Conservation (phyloP, 73 alveolate genomes). For the Paramecium biaurelia region DNA sequence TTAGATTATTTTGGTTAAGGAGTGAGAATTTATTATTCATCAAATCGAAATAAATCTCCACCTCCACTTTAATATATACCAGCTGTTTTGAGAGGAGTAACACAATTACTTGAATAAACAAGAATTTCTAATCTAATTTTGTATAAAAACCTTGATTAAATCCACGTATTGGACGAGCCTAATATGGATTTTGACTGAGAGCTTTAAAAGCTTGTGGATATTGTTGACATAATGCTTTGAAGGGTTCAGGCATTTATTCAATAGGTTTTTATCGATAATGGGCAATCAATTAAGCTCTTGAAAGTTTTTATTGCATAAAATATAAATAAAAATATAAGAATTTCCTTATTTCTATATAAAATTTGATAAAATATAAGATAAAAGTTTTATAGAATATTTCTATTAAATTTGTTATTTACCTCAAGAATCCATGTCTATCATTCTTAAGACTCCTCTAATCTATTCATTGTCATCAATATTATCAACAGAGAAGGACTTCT, state of each 20-base stretch:
- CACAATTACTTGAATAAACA: conserved; percentile 12
- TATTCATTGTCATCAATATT: conserved; percentile 25
- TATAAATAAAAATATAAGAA: background rate
- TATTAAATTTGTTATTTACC: background rate
- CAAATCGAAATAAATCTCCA: conserved; percentile 11
- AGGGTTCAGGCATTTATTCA: background rate
- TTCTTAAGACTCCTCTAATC: background rate
- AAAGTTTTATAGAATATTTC: background rate
- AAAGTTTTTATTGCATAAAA: background rate
- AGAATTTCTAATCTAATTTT: background rate
- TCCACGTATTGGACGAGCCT: background rate
- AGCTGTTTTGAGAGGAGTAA: conserved; percentile 47
- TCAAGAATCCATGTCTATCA: conserved; percentile 49
- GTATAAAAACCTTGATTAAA: background rate
- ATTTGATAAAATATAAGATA: background rate
- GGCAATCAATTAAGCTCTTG: background rate
- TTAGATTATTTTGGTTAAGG: background rate
- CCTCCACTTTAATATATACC: background rate
- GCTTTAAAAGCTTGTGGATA: background rate
- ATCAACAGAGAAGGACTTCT: conserved; percentile 20
- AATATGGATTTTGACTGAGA: background rate
- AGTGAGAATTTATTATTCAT: conserved; percentile 11
- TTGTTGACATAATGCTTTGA: background rate
- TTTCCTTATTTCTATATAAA: background rate
- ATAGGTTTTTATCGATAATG: background rate